Percentiles rank a stretch among this genome's conserved stretches.
These are phyloP conservation scores for Pelargonium fulgidum DNA, from an alignment of 441 rosid species.

Conservation along the genomic window DNA sequence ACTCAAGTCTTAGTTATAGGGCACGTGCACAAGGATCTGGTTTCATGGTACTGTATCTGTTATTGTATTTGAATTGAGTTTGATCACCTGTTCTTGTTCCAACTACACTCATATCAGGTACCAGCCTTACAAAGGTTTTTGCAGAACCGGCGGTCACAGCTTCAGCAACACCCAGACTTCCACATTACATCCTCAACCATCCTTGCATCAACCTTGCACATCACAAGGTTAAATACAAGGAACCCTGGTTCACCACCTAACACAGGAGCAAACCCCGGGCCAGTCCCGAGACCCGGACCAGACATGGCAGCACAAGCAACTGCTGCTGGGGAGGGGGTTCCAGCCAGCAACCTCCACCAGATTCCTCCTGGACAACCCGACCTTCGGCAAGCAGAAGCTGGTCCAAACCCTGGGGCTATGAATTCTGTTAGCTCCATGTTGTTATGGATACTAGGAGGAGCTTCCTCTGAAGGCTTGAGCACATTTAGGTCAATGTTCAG, in stretches of 20 bases:
- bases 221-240: constrained; percentile 68
- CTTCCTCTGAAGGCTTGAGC: constrained; percentile 76
- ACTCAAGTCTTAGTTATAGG: too few relatives aligned
- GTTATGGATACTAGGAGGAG: constrained; percentile 89
- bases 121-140: constrained; percentile 85
- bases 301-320: not conserved
- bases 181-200: constrained; percentile 93
- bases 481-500: constrained; percentile 82
- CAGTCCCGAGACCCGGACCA: not conserved
- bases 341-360: constrained; percentile 28
- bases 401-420: constrained; percentile 52
- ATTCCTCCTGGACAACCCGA: constrained; percentile 28
- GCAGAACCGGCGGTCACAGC: constrained; percentile 68
- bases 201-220: constrained; percentile 86
- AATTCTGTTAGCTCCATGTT: constrained; percentile 75
- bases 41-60: too few relatives aligned
- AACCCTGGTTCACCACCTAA: constrained; percentile 27
- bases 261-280: not conserved
- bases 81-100: not conserved
- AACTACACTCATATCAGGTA: constrained; percentile 36
- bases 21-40: too few relatives aligned
- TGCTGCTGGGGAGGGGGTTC: too few relatives aligned
- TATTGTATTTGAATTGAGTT: not conserved
- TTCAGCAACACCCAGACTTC: constrained; percentile 82
- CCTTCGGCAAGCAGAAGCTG: constrained; percentile 40